phyloP scores from a whole-genome alignment of 2,329 filamentous ascomycete genomes.

The Talaromyces sp. region DNA sequence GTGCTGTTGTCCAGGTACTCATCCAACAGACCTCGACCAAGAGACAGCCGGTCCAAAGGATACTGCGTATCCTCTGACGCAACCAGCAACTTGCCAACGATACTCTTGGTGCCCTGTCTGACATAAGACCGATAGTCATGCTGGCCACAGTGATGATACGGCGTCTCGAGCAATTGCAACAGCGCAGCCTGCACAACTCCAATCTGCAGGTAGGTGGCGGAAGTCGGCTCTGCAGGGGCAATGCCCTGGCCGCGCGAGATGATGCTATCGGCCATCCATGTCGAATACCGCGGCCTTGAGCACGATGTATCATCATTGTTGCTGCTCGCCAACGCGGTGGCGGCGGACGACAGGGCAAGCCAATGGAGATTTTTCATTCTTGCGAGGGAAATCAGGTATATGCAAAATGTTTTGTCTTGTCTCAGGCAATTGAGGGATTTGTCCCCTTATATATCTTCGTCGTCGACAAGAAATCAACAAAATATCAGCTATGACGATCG shows the following conservation, averaged over 20 bases:
- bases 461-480: background rate
- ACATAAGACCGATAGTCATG: conserved; percentile 19
- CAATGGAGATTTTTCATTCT: conserved; percentile 2
- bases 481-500: background rate
- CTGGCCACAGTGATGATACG: conserved; percentile 2
- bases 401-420: background rate
- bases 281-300: conserved; percentile 17
- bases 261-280: conserved; percentile 24
- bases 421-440: background rate
- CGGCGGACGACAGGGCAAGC: background rate
- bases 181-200: conserved; percentile 22
- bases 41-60: conserved; percentile 19
- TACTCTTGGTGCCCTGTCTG: conserved; percentile 15
- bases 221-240: background rate
- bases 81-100: conserved; percentile 15
- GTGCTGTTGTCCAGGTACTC: conserved; percentile 8
- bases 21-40: conserved; percentile 16
- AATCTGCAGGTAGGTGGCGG: conserved; percentile 16
- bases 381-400: background rate
- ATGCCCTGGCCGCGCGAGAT: conserved; percentile 20
- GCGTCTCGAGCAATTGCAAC: conserved; percentile 13
- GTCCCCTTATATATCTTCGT: background rate
- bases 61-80: conserved; percentile 15
- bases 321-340: background rate
- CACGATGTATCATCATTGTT: background rate